phyloP scores from a whole-genome alignment of 495 filamentous ascomycete genomes.

The Lepraria neglecta region DNA sequence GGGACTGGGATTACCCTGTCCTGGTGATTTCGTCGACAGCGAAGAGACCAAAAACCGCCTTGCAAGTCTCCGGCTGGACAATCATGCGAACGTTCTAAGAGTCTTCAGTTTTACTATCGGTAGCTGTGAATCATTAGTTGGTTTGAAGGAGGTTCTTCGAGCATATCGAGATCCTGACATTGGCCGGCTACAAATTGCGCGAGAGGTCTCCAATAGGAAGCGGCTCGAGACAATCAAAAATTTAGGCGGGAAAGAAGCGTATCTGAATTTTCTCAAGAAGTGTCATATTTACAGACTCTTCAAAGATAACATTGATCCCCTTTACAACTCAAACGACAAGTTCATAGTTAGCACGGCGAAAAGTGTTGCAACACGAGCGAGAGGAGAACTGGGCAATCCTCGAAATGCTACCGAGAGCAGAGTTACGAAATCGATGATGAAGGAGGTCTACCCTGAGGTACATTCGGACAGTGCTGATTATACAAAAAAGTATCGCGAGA shows the following conservation, averaged over 20 bases:
- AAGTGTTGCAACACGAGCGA: not conserved
- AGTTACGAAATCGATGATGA: not conserved
- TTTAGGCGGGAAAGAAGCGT: not conserved
- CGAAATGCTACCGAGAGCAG: not conserved
- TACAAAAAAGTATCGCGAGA: not conserved
- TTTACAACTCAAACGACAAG: not conserved
- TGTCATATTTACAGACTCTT: constrained; percentile 2
- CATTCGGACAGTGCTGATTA: not conserved
- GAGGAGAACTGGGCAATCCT: constrained; percentile 1
- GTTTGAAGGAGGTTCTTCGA: not conserved
- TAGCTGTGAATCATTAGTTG: not conserved
- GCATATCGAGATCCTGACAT: not conserved
- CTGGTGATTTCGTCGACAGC: not conserved
- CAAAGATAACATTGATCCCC: not conserved
- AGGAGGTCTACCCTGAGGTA: constrained; percentile 2
- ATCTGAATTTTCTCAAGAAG: not conserved
- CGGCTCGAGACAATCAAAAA: constrained; percentile 1
- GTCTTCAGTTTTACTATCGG: not conserved
- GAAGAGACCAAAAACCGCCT: not conserved
- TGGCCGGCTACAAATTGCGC: not conserved
- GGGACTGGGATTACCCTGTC: not conserved
- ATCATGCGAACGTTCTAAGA: constrained; percentile 1
- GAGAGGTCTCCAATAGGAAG: not conserved
- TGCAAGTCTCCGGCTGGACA: not conserved
- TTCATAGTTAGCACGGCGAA: constrained; percentile 1